Base-by-base conservation (phyloP, 257 asterid genomes). In the Petrea volubilis region DNA sequence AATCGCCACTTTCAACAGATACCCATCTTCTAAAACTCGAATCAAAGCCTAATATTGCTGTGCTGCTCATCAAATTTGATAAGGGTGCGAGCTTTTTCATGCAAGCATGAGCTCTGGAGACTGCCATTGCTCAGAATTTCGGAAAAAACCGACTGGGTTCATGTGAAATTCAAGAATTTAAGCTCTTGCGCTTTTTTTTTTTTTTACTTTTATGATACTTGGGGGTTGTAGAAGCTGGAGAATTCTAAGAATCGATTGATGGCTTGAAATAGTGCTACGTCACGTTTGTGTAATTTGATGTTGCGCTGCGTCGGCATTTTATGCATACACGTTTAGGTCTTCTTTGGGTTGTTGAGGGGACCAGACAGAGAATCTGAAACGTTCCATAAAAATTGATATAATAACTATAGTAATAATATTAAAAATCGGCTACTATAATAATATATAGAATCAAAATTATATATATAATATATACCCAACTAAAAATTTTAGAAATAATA, bases 11-110 rank as follows among this genome's bases (percentile, higher is more conserved):
- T 59, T 53, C 68, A 51, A 46, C 67, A 40, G 80, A 82, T 76
- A 80, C 64, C 81, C 82, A 74, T 61, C 91, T 76, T 50, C 57
- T 41, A 68, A 77, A 77, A 78, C 81, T 71, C 23, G 79, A 72
- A 62, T 75, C 43, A 11, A 56, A 68, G 15, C 67, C 82, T 31
- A 49, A 40, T 52, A 38, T 47, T 49, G 78, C 17, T 53, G 20
- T 67, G 38, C 29, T 62, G 65, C 29, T 47, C 69, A 21, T 17
- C 60, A 74, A 71, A 70, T 53, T 66, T 8, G 73, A 75, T 8
- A 71, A 60, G 2, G 47, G 51, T 3, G 75, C 74, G 64, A 82
- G 75, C 31, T 58, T 80, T 73, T 59, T 78, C 69, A 71, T n/a
- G 76, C 74, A 80, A 75, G 79, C 71, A 53, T 33, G 78, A 80